Percentiles rank a stretch among this genome's conserved stretches.
phyloP scores from a whole-genome alignment of 805 yeast species.

The Tetrapisispora taiwanensis region DNA sequence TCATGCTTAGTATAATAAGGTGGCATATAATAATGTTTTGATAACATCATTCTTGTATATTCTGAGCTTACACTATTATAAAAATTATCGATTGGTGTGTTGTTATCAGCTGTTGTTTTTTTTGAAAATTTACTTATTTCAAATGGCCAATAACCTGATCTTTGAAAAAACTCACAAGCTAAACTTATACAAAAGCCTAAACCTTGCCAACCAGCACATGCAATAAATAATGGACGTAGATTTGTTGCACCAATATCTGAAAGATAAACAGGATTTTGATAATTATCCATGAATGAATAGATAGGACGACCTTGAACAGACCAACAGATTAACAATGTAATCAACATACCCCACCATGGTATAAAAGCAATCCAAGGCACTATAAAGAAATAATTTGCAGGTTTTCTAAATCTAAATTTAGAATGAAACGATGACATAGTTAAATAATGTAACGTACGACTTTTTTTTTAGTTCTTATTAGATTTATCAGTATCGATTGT shows the following conservation, averaged over 20 bases:
- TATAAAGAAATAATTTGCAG: conserved; percentile 37
- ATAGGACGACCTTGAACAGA: conserved; percentile 67
- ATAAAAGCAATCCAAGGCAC: conserved; percentile 57
- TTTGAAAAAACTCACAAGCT: conserved; percentile 49
- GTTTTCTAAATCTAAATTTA: conserved; percentile 9
- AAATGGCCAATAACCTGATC: conserved; percentile 39
- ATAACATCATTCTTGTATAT: conserved; percentile 12
- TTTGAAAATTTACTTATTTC: conserved; percentile 2
- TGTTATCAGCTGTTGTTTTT: conserved; percentile 36
- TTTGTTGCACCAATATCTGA: conserved; percentile 84
- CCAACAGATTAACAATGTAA: conserved; percentile 71
- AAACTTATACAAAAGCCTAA: conserved; percentile 57
- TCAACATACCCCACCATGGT: conserved; percentile 88
- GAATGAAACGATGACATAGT: conserved; percentile 1
- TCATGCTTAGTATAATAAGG: conserved; percentile 33
- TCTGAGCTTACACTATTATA: conserved; percentile 7
- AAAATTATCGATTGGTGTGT: conserved; percentile 9
- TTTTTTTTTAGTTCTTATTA: too few species aligned
- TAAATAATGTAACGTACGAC: neutral
- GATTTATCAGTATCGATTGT: too few species aligned
- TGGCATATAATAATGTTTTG: conserved; percentile 25
- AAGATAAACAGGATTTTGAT: conserved; percentile 53
- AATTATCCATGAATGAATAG: conserved; percentile 41
- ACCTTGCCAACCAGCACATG: conserved; percentile 70
- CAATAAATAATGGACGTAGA: conserved; percentile 71